Percentiles rank a stretch among this genome's conserved stretches.
Evolutionary conservation across 345 rosid genomes (phyloP).

Genomic region (Aquilaria malaccensis): DNA sequence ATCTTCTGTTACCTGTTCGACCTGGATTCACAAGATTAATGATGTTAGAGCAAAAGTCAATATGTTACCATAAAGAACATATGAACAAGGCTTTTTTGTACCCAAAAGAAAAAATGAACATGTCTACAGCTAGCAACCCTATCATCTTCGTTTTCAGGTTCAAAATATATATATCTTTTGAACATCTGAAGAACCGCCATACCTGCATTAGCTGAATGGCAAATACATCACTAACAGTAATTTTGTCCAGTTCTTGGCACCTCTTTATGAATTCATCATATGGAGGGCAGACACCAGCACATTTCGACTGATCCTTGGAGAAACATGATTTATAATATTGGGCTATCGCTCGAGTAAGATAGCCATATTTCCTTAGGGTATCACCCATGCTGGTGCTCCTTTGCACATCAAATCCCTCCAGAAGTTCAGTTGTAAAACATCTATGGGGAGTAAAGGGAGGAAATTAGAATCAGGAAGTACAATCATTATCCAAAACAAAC

Average conservation of each 20-base stretch:
- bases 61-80: background rate
- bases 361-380: conserved; percentile 70
- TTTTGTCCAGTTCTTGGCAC: conserved; percentile 71
- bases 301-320: conserved; percentile 30
- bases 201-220: conserved; percentile 97
- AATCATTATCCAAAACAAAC: background rate
- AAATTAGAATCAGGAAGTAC: conserved; percentile 1
- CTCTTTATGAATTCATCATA: conserved; percentile 54
- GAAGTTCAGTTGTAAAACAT: conserved; percentile 89
- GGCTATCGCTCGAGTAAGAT: conserved; percentile 62
- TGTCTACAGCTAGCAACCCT: background rate
- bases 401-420: conserved; percentile 84
- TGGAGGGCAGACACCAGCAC: conserved; percentile 36
- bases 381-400: conserved; percentile 67
- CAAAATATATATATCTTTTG: too few species aligned
- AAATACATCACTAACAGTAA: conserved; percentile 87
- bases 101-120: background rate
- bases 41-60: conserved; percentile 9
- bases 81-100: background rate
- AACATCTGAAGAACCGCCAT: conserved; percentile 12
- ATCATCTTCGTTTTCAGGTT: too few species aligned
- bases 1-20: conserved; percentile 83
- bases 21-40: conserved; percentile 33
- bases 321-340: conserved; percentile 42
- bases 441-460: conserved; percentile 31